Evolutionary conservation across 345 rosid genomes (phyloP).

Genomic region (Eucalyptus dawsonii): DNA sequence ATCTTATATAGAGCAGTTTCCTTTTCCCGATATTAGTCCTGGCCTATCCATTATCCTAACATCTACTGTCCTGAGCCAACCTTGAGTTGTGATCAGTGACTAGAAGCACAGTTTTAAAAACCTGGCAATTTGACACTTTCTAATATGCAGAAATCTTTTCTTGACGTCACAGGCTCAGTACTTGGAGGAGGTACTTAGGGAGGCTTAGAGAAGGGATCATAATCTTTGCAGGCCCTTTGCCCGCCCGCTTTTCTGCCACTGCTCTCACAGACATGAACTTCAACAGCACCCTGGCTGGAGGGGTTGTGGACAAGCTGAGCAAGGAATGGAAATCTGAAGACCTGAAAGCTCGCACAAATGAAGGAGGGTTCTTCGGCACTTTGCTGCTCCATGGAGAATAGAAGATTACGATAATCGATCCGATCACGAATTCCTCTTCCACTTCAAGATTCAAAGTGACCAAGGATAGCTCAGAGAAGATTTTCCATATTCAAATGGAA

Average conservation of each 20-base stretch:
- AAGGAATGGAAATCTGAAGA: constrained; percentile 25
- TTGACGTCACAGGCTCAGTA: neutral
- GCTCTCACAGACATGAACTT: constrained; percentile 35
- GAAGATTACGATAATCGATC: constrained; percentile 17
- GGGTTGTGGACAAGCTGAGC: constrained; percentile 54
- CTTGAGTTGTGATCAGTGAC: no score
- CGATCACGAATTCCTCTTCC: constrained; percentile 8
- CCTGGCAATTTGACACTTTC: neutral
- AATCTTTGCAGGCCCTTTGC: constrained; percentile 47
- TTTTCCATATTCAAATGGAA: neutral
- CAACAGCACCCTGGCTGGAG: constrained; percentile 34
- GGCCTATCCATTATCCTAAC: accelerated
- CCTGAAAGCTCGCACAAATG: neutral
- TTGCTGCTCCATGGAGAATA: constrained; percentile 51
- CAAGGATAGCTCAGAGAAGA: neutral
- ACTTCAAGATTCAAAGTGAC: constrained; percentile 14
- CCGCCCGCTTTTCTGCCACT: constrained; percentile 37
- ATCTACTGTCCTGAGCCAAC: no score
- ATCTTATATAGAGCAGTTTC: neutral
- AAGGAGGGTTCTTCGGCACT: constrained; percentile 10
- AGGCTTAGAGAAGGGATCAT: constrained; percentile 59
- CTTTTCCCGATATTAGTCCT: no score
- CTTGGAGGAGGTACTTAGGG: constrained; percentile 58
- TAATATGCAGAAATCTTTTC: neutral
- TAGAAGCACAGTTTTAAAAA: neutral